Evolutionary conservation across 176 grass and related monocot species (phyloP).

Genomic region (Oryza nivara): DNA sequence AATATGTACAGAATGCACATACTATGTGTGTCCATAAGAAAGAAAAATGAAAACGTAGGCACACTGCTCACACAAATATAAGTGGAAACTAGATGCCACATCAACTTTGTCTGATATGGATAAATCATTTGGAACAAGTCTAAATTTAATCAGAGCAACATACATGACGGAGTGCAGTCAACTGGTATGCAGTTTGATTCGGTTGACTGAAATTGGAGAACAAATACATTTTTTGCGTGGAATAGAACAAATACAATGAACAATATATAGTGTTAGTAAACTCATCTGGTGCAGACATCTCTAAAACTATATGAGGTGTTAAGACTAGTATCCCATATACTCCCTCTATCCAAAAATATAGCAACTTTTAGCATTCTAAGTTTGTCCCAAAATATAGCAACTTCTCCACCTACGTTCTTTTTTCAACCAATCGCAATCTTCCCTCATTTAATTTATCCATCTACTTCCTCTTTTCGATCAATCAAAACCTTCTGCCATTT

Average conservation of each 20-base stretch:
- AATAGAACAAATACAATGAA: not conserved
- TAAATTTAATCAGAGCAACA: not conserved
- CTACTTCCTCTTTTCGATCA: no score
- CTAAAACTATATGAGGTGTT: not conserved
- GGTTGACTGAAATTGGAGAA: no score
- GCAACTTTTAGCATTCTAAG: no score
- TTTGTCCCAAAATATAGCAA: no score
- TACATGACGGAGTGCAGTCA: not conserved
- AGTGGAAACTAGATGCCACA: slow-evolving; percentile 13
- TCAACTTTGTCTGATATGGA: not conserved
- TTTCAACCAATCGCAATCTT: no score
- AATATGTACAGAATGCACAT: slow-evolving; percentile 1
- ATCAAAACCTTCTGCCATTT: no score
- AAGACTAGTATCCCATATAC: not conserved
- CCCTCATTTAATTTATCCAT: no score
- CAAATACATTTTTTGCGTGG: no score
- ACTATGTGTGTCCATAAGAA: not conserved
- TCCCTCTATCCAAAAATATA: no score
- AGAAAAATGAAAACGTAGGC: not conserved
- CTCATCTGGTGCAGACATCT: not conserved
- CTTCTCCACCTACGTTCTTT: no score
- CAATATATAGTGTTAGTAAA: not conserved
- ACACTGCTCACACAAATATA: not conserved
- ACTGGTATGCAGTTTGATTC: not conserved
- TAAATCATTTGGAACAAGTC: not conserved